Conservation (phyloP, 768 basidiomycete species). For the Kwoniella dejecticola region DNA sequence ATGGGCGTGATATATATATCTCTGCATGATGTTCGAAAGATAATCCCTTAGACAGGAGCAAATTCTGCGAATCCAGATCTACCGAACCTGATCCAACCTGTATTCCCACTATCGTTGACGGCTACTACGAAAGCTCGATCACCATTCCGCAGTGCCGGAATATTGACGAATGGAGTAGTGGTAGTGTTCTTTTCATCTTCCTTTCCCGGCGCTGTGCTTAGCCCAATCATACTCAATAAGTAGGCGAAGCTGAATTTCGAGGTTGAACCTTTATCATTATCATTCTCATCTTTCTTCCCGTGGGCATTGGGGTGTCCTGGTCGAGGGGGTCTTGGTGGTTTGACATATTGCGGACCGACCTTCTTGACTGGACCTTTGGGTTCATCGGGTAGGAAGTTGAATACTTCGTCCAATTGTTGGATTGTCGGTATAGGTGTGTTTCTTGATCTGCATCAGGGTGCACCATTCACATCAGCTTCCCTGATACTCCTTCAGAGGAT, state of each 20-base stretch:
- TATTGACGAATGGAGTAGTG: constrained; percentile 59
- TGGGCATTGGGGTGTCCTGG: too few species aligned
- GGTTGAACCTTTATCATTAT: too few species aligned
- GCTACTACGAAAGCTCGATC: constrained; percentile 82
- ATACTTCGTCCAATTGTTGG: constrained; percentile 73
- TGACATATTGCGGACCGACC: constrained; percentile 34
- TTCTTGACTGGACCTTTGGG: constrained; percentile 57
- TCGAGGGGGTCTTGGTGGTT: constrained; percentile 3
- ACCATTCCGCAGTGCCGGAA: constrained; percentile 77
- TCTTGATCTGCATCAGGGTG: constrained; percentile 64
- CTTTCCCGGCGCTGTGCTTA: not conserved
- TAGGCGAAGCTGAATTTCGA: not conserved
- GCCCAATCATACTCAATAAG: not conserved
- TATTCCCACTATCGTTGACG: constrained; percentile 81
- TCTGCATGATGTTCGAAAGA: constrained; percentile 2
- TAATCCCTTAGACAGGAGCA: constrained; percentile 8
- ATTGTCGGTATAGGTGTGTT: constrained; percentile 80
- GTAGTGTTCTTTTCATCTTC: not conserved
- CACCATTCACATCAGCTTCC: too few species aligned
- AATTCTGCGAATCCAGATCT: constrained; percentile 68
- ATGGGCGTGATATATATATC: too few species aligned
- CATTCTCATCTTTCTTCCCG: not conserved
- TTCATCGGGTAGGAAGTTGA: constrained; percentile 66
- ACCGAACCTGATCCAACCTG: constrained; percentile 84
- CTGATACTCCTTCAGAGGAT: too few species aligned